Base-by-base conservation (phyloP, 805 yeast species). In the Candida maesae region DNA sequence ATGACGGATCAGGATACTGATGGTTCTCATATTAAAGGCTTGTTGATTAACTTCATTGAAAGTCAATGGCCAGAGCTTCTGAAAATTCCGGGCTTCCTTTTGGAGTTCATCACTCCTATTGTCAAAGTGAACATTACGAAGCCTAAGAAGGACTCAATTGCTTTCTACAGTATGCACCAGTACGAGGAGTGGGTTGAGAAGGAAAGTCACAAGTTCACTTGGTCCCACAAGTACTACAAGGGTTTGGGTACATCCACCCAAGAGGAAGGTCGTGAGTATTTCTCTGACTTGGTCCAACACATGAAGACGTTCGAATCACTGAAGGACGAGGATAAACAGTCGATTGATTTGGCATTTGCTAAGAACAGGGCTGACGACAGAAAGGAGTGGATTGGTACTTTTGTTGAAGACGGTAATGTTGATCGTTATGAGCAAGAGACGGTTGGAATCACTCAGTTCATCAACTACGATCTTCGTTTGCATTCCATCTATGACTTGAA, bases 1-100 rank as follows among this genome's bases (percentile, higher is more conserved):
- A 93, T 93, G 98, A 89, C 99, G 6, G 99, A 93, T 84, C 99
- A 93, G 67, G 99, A 93, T 87, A 95, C 90, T 54, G 99, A 93
- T 73, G 99, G 99, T 46, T 84, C 95, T 14, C 99, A 93, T 69
- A 93, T 93, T 61, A 93, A 93, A 61, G 99, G 99, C 50, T 74
- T 93, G 51, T 77, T 93, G 43, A 93, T 93, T 56, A 93, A 93
- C 61, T 93, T 93, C 57, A 67, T 93, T 44, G 98, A 91, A 62
- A 76, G 91, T 5, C 84, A 95, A 24, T 93, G 93, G 68, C 98
- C 98, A 1, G 99, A 98, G 2, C 67, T 93, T 50, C 68, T 93
- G 23, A 84, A 83, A 44, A 76, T 91, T 37, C 96, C 97, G 1
- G 97, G 95, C 0, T 93, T 93, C 56, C 69, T 93, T 51, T 74